Evolutionary conservation across 2,329 filamentous ascomycete species (phyloP).

Genomic region (Sclerotinia sclerotiorum): DNA sequence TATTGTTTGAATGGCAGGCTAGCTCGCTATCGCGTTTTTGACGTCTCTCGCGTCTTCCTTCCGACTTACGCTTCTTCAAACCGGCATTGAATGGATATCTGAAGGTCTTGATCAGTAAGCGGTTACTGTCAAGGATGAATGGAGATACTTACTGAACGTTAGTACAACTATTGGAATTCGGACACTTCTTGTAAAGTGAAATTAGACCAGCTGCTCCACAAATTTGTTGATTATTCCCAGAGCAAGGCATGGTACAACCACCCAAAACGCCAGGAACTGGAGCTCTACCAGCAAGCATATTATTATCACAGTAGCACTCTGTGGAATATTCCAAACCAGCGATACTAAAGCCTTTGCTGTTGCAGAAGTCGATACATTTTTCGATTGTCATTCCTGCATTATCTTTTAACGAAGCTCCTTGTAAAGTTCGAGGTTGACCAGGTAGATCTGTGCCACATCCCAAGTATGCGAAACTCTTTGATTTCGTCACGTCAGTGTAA

Average conservation of each 20-base stretch:
- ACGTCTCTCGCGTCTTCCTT: constrained; percentile 14
- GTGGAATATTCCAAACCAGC: constrained; percentile 41
- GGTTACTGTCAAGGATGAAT: neutral
- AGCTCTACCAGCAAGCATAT: constrained; percentile 23
- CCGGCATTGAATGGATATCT: constrained; percentile 20
- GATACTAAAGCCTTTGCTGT: constrained; percentile 30
- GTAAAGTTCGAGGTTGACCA: constrained; percentile 40
- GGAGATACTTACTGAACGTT: constrained; percentile 10
- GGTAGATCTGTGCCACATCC: constrained; percentile 59
- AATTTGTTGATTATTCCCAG: constrained; percentile 25
- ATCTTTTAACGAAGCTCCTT: constrained; percentile 18
- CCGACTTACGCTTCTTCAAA: constrained; percentile 4
- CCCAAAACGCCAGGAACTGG: constrained; percentile 18
- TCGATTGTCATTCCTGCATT: constrained; percentile 31
- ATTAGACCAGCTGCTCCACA: constrained; percentile 35
- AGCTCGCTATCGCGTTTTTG: constrained; percentile 2
- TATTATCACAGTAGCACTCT: constrained; percentile 37
- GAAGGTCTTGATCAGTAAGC: neutral
- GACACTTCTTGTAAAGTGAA: constrained; percentile 25
- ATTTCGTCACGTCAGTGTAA: constrained; percentile 46
- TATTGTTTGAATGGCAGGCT: neutral
- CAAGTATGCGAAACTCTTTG: constrained; percentile 55
- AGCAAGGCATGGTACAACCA: constrained; percentile 24
- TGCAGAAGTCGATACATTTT: constrained; percentile 40
- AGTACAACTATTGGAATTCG: neutral